These are phyloP conservation scores for Drechslerella stenobrocha DNA, from an alignment of 2,329 filamentous ascomycete species.

Conservation along the genomic window DNA sequence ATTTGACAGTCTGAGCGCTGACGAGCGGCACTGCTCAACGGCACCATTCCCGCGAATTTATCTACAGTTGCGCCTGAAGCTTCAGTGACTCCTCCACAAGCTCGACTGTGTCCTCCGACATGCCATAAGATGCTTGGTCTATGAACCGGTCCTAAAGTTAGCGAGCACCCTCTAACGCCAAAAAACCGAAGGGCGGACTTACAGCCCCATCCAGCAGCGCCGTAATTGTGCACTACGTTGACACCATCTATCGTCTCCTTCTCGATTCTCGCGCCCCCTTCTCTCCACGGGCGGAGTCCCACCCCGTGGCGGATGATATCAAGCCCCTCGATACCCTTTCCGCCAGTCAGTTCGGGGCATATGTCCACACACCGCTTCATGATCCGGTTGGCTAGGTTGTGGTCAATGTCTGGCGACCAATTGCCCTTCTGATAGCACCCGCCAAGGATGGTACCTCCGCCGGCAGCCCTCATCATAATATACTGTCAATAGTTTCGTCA, in stretches of 20 bases:
- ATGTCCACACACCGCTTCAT: conserved; percentile 74
- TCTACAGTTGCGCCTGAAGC: conserved; percentile 30
- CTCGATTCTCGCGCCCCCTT: conserved; percentile 75
- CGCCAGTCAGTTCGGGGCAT: conserved; percentile 66
- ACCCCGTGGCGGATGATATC: conserved; percentile 80
- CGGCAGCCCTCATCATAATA: conserved; percentile 76
- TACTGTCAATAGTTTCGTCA: conserved; percentile 59
- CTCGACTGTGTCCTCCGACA: conserved; percentile 67
- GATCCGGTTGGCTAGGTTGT: conserved; percentile 76
- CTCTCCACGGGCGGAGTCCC: conserved; percentile 74
- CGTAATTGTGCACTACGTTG: conserved; percentile 78
- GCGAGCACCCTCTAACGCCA: conserved; percentile 8
- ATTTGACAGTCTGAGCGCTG: too few species aligned
- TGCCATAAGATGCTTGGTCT: conserved; percentile 68
- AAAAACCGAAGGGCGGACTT: conserved; percentile 53
- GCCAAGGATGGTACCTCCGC: conserved; percentile 84
- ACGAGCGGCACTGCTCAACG: not conserved
- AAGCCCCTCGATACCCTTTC: conserved; percentile 71
- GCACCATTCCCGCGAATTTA: conserved; percentile 12
- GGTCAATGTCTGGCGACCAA: conserved; percentile 79
- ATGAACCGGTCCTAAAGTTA: conserved; percentile 14
- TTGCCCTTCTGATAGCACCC: conserved; percentile 78
- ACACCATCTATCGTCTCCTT: conserved; percentile 68
- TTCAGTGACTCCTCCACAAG: conserved; percentile 63
- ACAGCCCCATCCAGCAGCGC: conserved; percentile 77